A percentile compares a stretch with the other conserved stretches of the same genome.
phyloP scores from a whole-genome alignment of 2,329 filamentous ascomycete species.

The Ophiostoma montium region DNA sequence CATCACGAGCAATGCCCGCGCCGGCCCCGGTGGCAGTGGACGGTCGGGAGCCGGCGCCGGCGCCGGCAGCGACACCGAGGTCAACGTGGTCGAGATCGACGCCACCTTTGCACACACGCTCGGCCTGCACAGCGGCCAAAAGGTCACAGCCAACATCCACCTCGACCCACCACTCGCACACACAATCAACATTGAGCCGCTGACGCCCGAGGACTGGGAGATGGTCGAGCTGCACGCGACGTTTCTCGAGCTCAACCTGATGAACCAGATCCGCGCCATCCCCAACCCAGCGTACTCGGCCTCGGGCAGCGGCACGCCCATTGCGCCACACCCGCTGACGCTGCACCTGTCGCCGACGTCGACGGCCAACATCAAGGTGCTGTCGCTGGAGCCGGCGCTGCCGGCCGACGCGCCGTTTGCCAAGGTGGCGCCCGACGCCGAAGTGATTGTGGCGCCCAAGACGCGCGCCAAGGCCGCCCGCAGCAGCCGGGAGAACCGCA shows the following conservation, averaged over 20 bases:
- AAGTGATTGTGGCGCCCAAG: slow-evolving; percentile 95
- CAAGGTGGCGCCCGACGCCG: slow-evolving; percentile 85
- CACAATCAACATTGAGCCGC: slow-evolving; percentile 90
- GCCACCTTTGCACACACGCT: slow-evolving; percentile 66
- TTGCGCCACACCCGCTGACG: slow-evolving; percentile 59
- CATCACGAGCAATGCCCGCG: slow-evolving; percentile 8
- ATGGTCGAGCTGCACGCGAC: slow-evolving; percentile 96
- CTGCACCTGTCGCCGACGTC: slow-evolving; percentile 91
- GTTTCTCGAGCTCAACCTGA: slow-evolving; percentile 85
- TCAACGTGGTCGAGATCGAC: slow-evolving; percentile 72
- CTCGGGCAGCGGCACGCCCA: slow-evolving; percentile 28
- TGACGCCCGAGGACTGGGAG: slow-evolving; percentile 95
- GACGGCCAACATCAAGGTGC: slow-evolving; percentile 78
- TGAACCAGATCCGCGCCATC: slow-evolving; percentile 82
- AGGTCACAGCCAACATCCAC: slow-evolving; percentile 59
- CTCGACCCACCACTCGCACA: slow-evolving; percentile 82
- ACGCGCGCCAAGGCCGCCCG: slow-evolving; percentile 57
- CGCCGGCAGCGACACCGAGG: slow-evolving; percentile 52
- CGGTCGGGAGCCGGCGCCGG: slow-evolving; percentile 15
- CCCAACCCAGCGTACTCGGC: slow-evolving; percentile 63
- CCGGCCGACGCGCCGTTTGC: slow-evolving; percentile 61
- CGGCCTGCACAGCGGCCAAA: slow-evolving; percentile 68
- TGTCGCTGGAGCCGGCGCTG: slow-evolving; percentile 65
- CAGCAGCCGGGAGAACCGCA: slow-evolving; percentile 58
- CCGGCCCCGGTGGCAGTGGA: slow-evolving; percentile 22